Evolutionary conservation across 129 eudicot species (phyloP).

Genomic region (Cynara cardunculus): DNA sequence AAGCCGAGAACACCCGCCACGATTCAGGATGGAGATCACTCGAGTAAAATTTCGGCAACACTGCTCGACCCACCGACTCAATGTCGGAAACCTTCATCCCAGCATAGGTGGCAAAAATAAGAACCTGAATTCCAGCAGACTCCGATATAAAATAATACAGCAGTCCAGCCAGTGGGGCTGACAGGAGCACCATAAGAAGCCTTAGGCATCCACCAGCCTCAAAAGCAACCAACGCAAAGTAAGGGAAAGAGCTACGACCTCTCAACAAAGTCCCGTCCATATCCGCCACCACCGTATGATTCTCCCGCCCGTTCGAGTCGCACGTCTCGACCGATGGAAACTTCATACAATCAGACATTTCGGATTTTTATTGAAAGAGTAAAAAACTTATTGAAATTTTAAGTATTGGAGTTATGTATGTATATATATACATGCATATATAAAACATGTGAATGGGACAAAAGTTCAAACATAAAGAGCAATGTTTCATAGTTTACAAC

Average conservation of each 20-base stretch:
- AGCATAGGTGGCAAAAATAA: slow-evolving; percentile 51
- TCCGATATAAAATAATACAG: slow-evolving; percentile 59
- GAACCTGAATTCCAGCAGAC: slow-evolving; percentile 55
- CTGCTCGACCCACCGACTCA: slow-evolving; percentile 55
- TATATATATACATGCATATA: background rate
- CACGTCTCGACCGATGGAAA: slow-evolving; percentile 46
- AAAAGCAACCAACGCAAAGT: slow-evolving; percentile 61
- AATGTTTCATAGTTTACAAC: slow-evolving; percentile 26
- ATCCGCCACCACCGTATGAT: slow-evolving; percentile 54
- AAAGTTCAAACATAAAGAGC: slow-evolving; percentile 5
- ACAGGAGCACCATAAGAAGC: slow-evolving; percentile 43
- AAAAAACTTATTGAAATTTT: slow-evolving; percentile 1
- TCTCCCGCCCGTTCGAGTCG: slow-evolving; percentile 37
- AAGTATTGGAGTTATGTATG: background rate
- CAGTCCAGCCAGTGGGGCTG: slow-evolving; percentile 44
- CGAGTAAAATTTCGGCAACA: slow-evolving; percentile 58
- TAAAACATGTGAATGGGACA: slow-evolving; percentile 4
- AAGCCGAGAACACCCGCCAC: slow-evolving; percentile 62
- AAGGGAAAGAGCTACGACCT: slow-evolving; percentile 71
- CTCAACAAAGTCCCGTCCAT: slow-evolving; percentile 57
- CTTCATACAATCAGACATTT: slow-evolving; percentile 3
- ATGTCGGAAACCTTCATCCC: slow-evolving; percentile 49
- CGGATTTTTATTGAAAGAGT: background rate
- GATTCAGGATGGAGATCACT: slow-evolving; percentile 59
- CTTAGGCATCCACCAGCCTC: slow-evolving; percentile 56